Evolutionary conservation across 1,139 yeast species (phyloP).

Genomic region (Scheffersomyces segobiensis): DNA sequence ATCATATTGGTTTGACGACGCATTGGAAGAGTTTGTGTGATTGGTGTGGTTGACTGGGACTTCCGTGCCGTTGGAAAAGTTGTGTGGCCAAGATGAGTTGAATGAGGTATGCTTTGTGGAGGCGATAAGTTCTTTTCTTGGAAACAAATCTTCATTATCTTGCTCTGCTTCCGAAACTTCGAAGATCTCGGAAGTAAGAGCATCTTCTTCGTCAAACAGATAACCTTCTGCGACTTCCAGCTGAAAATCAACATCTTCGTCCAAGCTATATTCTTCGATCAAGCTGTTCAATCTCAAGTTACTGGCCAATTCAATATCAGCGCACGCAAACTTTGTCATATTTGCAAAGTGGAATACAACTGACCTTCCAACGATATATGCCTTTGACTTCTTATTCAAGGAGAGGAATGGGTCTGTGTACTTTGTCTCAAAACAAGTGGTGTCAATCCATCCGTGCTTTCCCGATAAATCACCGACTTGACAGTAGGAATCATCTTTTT

Average conservation of each 20-base stretch:
- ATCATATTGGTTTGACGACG: conserved; percentile 4
- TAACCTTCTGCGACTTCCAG: conserved; percentile 14
- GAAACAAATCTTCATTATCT: not conserved
- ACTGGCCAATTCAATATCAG: conserved; percentile 45
- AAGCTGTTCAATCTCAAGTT: conserved; percentile 25
- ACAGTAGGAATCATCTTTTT: conserved; percentile 52
- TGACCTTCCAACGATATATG: conserved; percentile 54
- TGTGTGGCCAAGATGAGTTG: not conserved
- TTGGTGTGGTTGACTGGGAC: not conserved
- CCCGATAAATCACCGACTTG: conserved; percentile 66
- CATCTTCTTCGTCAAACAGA: conserved; percentile 16
- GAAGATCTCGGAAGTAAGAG: conserved; percentile 13
- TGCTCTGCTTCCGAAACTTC: conserved; percentile 2
- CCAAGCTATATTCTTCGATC: conserved; percentile 23
- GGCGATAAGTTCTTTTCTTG: not conserved
- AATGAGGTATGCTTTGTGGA: conserved; percentile 2
- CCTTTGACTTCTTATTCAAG: conserved; percentile 45
- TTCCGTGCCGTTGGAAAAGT: not conserved
- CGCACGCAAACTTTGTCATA: conserved; percentile 57
- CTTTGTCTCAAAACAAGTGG: conserved; percentile 54
- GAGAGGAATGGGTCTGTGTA: conserved; percentile 57
- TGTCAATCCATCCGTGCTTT: conserved; percentile 59
- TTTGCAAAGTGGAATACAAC: conserved; percentile 53
- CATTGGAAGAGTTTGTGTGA: not conserved
- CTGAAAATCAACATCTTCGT: conserved; percentile 9